Base-by-base conservation (phyloP, 2,329 filamentous ascomycete species). In the Huntiella savannae region DNA sequence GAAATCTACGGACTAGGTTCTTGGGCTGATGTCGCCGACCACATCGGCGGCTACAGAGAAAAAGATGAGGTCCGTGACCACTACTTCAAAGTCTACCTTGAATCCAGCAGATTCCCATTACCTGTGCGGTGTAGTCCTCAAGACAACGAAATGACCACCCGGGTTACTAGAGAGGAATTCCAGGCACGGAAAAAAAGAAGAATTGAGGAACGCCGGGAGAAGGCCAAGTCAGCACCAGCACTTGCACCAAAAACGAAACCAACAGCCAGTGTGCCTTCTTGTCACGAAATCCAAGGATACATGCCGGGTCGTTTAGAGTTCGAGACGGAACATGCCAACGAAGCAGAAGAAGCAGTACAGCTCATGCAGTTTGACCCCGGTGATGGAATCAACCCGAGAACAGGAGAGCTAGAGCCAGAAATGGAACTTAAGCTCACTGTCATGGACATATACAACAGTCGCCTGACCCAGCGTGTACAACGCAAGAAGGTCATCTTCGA, bases 221-320 rank as follows among this genome's bases (percentile, higher is more conserved):
- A 77, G 1, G 81, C 83, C 37, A 93, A 91, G 62, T 82, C 81
- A 51, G 82, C 84, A 6, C 77, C 84, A 1, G 79, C 85, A 1
- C 71, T 86, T 34, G 82, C 84, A 17, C 85, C 88, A 1, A 94
- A 95, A 62, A 87, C 88, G 55, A 96, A 96, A 58, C 91, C 91
- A 0, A 96, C 88, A 0, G 87, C 87, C 6, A 93, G 83, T 65
- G 86, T 95, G 2, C 91, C 91, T 0, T 81, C 86, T 33, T 98
- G 91, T 60, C 91, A 98, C 65, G 91, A 98, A 62, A 91, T 98
- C 34, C 86, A 95, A 62, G 91, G 91, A 3, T 98, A 93, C 60
- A 98, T 98, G 91, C 91, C 91, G 3, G 91, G 91, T 39, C 85
- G 91, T 36, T 63, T 98, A 53, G 91, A 98, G 57, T 98, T 98